Evolutionary conservation across 1,139 yeast genomes (phyloP), one percentile per base, ranked within the genome.

Genomic region (Suhomyces kunorum): DNA sequence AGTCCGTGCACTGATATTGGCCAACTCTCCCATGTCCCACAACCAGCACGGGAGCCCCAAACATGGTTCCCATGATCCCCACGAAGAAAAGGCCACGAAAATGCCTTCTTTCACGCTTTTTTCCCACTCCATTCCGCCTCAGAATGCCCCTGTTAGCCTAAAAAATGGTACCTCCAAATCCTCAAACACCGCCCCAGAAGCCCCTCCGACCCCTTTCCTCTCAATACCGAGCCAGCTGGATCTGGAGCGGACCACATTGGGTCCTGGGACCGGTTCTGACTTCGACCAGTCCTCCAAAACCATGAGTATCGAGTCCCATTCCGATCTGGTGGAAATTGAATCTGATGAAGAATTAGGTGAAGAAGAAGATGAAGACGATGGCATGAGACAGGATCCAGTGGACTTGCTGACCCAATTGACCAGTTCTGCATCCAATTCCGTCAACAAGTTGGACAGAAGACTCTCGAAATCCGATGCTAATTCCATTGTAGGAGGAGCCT

Each of bases 401-500:
- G 38, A 16, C 8, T 15, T 38, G 9, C 36, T 16, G 27, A 14
- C 26, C 3, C 28, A 30, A 4, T 15, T 28, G 12, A 18, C 14
- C 15, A 18, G 14, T n/a, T 8, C 22, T 1, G 15, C 22, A 12
- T 28, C 25, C 28, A 22, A 25, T n/a, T 28, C 39, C 5, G n/a
- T 31, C 14, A 23, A 16, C 23, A 33, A 28, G 13, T 23, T 38
- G n/a, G 20, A 25, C 32, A 35, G 23, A 8, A 34, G 53, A 16
- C 35, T 67, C 5, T 55, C 68, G 14, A 48, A 50, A 28, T 48
- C 52, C 9, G 74, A 70, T 45, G 75, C 75, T 32, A 54, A 59
- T 37, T 66, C 74, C 5, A 55, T 70, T 33, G 70, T 70, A 16
- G 76, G 76, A 6, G 76, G 76, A 23, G 66, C 62, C 24, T 39